Base-by-base conservation (phyloP, 257 asterid species). In the Marsdenia floribunda region DNA sequence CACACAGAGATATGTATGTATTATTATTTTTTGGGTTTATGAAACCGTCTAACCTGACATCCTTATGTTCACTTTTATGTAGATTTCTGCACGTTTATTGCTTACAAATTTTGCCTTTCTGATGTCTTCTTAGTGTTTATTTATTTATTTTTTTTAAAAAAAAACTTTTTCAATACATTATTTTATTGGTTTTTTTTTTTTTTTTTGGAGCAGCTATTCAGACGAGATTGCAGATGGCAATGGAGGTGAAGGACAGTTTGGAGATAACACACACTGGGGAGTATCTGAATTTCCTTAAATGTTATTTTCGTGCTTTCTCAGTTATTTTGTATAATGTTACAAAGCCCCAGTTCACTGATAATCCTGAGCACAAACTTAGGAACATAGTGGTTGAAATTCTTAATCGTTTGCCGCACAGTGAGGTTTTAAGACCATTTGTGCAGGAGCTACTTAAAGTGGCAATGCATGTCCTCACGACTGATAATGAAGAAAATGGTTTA, bases 181-280 rank as follows among this genome's bases (percentile, higher is more conserved):
- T 50, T 66, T 46, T 61, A 60, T 59, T 68, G 53, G 57, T 74
- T 75, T 50, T 29, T n/a, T n/a, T n/a, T n/a, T n/a, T n/a, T n/a
- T n/a, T n/a, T n/a, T 61, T 33, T 50, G 78, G 52, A 79, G 76
- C 93, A 95, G 99, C 92, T 72, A 95, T 92, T 75, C 90, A 88
- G 80, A 63, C 88, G 73, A 87, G 98, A 87, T 82, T 95, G 70
- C 99, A 88, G 85, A 89, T 95, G 97, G 99, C 91, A 6, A 86
- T 88, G 96, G 99, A 95, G 91, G 98, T 95, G 3, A 89, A 96
- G 89, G 99, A 95, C 77, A 95, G 99, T 80, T 85, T 95, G 84
- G 99, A 95, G 87, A 95, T 95, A 79, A 92, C 98, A 78, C 99
- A 95, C 84, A 92, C 99, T 5, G 99, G 98, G 87, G 99, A 95